A percentile compares a stretch with the other conserved stretches of the same genome.
phyloP scores from a whole-genome alignment of 345 rosid genomes.

The Salix exigua region DNA sequence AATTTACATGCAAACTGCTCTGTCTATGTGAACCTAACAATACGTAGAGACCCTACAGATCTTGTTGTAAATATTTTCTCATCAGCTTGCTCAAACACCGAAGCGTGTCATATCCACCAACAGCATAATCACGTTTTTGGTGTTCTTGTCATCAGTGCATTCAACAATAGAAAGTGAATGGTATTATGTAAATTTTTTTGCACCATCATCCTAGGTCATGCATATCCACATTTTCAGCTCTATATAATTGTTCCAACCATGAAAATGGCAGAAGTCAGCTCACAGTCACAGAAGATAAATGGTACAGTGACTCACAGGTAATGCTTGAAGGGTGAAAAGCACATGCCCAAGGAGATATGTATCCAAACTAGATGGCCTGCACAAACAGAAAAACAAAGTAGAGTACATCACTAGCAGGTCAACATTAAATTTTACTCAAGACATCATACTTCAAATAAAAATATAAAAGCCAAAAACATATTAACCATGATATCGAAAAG shows the following conservation, averaged over 20 bases:
- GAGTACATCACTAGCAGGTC: neutral
- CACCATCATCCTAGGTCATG: neutral
- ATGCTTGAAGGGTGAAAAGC: constrained; percentile 61
- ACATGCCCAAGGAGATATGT: constrained; percentile 66
- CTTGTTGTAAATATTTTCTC: no score
- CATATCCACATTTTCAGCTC: neutral
- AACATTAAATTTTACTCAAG: neutral
- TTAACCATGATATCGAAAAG: constrained; percentile 11
- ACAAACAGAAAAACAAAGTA: constrained; percentile 4
- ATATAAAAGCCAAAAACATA: neutral
- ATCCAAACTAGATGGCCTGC: constrained; percentile 93
- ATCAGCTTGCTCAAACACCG: no score
- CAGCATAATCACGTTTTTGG: neutral
- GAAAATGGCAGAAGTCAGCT: neutral
- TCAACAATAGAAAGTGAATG: neutral
- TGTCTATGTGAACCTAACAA: no score
- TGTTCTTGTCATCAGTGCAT: neutral
- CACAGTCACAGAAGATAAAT: constrained; percentile 3
- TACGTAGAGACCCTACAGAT: no score
- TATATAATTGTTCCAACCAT: neutral
- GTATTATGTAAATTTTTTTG: no score
- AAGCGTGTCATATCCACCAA: neutral
- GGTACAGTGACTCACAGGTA: constrained; percentile 63
- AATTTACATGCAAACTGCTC: no score
- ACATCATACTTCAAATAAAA: neutral